These are phyloP conservation scores for Teunomyces gatunensis DNA, from an alignment of 805 yeast genomes.

Conservation along the genomic window DNA sequence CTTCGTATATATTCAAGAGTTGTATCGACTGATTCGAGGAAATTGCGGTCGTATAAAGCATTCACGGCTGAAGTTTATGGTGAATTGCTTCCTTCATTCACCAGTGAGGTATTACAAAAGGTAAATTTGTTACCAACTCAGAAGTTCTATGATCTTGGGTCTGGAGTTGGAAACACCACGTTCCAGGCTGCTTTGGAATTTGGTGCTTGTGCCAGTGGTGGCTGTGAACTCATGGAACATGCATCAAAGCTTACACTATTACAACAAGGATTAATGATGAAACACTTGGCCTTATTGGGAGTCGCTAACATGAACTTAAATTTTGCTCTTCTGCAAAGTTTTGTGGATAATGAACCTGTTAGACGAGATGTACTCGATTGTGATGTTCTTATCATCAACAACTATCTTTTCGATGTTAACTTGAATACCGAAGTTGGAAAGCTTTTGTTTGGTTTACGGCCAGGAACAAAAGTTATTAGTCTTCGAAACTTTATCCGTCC, in stretches of 20 bases:
- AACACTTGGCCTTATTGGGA: conserved; percentile 63
- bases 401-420: conserved; percentile 77
- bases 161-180: conserved; percentile 92
- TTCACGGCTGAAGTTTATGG: conserved; percentile 92
- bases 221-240: conserved; percentile 85
- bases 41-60: conserved; percentile 70
- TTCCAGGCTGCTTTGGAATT: conserved; percentile 85
- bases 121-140: conserved; percentile 53
- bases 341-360: conserved; percentile 63
- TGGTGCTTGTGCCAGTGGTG: conserved; percentile 75
- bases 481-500: conserved; percentile 77
- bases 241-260: conserved; percentile 66
- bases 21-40: conserved; percentile 69
- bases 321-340: conserved; percentile 66
- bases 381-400: conserved; percentile 76
- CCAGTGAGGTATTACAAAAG: conserved; percentile 58
- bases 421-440: conserved; percentile 67
- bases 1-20: conserved; percentile 72
- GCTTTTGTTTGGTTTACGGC: conserved; percentile 59
- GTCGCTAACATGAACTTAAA: conserved; percentile 53
- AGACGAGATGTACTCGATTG: conserved; percentile 52
- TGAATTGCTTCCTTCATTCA: conserved; percentile 76
- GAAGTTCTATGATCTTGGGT: conserved; percentile 83
- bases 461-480: conserved; percentile 78
- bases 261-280: conserved; percentile 58